phyloP scores from a whole-genome alignment of 371 early-diverging fungal genomes.

The Mucor velutinosus region DNA sequence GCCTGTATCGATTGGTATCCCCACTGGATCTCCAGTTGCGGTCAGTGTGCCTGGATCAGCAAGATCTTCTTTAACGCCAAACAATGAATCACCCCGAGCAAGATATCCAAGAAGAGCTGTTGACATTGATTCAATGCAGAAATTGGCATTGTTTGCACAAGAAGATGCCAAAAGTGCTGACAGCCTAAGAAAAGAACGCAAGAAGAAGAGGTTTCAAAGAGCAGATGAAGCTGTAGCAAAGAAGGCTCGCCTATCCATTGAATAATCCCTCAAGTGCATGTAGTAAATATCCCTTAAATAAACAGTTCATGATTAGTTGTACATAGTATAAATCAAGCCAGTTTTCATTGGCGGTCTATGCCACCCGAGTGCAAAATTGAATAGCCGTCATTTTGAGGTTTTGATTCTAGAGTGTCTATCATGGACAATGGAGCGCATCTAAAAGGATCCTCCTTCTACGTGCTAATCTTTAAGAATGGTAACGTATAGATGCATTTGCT shows the following conservation, averaged over 20 bases:
- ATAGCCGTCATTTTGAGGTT: neutral
- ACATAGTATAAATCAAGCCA: neutral
- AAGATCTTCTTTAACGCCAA: neutral
- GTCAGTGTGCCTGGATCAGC: neutral
- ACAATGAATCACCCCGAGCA: neutral
- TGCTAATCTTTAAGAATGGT: conserved; percentile 22
- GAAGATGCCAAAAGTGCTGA: neutral
- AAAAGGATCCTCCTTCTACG: conserved; percentile 15
- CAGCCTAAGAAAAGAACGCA: neutral
- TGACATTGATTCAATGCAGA: neutral
- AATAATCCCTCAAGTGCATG: neutral
- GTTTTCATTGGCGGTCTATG: neutral
- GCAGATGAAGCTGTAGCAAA: neutral
- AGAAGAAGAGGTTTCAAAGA: neutral
- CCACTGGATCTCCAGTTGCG: neutral
- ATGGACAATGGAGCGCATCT: neutral
- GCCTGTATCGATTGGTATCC: neutral
- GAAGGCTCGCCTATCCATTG: neutral
- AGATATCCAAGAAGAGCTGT: conserved; percentile 2
- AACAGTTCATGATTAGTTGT: neutral
- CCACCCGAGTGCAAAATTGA: neutral
- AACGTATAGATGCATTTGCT: neutral
- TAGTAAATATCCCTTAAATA: neutral
- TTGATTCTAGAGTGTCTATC: neutral
- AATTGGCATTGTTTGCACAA: neutral